Evolutionary conservation across 768 basidiomycete species (phyloP), one percentile per base, ranked within the genome.

Genomic region (Gloeopeniophorella convolvens): DNA sequence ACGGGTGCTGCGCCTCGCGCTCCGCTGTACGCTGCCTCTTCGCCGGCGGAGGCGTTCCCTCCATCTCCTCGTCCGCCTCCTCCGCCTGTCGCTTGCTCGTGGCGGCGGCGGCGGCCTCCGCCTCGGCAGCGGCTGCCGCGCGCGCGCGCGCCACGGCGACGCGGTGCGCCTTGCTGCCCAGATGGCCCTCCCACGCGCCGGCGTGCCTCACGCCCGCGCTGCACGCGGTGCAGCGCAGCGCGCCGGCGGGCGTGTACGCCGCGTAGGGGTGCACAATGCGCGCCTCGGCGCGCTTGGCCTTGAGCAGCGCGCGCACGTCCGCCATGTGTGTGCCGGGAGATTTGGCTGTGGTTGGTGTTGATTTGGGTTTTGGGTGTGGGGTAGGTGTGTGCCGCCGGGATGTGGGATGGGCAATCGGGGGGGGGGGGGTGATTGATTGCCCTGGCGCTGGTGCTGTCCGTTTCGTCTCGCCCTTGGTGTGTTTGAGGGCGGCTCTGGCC

Each of bases 121-220:
- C 16, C 47, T 52, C n/a, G 26, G 27, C 32, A 11, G 13, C 18
- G 20, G 28, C 13, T 4, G 34, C 21, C 32, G 46, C 63, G 68
- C 30, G 58, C 57, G 45, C 64, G 15, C 77, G 76, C 10, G 73
- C 72, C 15, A 82, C 79, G 60, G 79, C 82, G 33, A 72, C 81
- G 28, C 89, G 79, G 63, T 92, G 89, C 1, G 66, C 66, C 68
- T 91, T 91, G 68, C 84, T 88, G 11, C 83, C 88, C 16, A 92
- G 64, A 66, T 92, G 89, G 18, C 89, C 87, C 51, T 89, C 81
- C 89, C 89, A 92, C n/a, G 85, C 84, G 21, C 84, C 79, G 3
- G 85, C 76, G 60, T 89, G 80, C 60, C 89, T 91, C 49, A 92
- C 73, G 16, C 66, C 50, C 10, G 70, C 74, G 1, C 72, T 72